Evolutionary conservation across 1,284 basidiomycete species (phyloP).

Genomic region (Malassezia arunalokei): DNA sequence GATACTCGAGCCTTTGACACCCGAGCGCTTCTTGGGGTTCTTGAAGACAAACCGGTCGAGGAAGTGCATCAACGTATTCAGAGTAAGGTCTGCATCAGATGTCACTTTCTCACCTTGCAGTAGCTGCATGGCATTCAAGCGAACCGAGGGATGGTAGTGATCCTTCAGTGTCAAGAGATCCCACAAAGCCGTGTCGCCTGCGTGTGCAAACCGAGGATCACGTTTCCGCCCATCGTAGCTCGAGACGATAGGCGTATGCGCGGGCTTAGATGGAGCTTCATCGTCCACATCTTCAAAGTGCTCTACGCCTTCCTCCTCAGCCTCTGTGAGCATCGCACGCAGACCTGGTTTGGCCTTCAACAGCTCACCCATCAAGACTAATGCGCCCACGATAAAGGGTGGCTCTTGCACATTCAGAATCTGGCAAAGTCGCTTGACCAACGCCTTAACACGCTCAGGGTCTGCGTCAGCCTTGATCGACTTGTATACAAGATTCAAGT

Average conservation of each 20-base stretch:
- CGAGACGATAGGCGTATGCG: constrained; percentile 14
- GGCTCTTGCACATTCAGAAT: constrained; percentile 64
- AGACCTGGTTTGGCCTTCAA: constrained; percentile 64
- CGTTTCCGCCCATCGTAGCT: constrained; percentile 54
- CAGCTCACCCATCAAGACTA: constrained; percentile 56
- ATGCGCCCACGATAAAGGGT: constrained; percentile 78
- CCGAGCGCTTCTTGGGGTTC: constrained; percentile 75
- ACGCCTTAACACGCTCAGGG: constrained; percentile 60
- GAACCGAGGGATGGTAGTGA: constrained; percentile 85
- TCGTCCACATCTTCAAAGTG: constrained; percentile 49
- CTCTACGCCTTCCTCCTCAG: constrained; percentile 50
- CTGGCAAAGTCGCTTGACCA: constrained; percentile 78
- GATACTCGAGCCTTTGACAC: constrained; percentile 59
- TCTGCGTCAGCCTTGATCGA: constrained; percentile 69
- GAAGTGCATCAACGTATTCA: constrained; percentile 86
- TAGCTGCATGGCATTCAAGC: constrained; percentile 80
- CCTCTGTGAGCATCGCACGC: constrained; percentile 55
- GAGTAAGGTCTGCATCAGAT: constrained; percentile 71
- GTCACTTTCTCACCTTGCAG: constrained; percentile 58
- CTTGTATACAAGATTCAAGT: constrained; percentile 88
- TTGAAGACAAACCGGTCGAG: constrained; percentile 82
- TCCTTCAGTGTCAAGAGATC: constrained; percentile 53
- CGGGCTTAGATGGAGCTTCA: constrained; percentile 9
- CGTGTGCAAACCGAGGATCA: constrained; percentile 76
- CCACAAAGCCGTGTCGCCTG: constrained; percentile 54